phyloP scores from a whole-genome alignment of 2,329 filamentous ascomycete genomes.

The Apiospora pterosperma region DNA sequence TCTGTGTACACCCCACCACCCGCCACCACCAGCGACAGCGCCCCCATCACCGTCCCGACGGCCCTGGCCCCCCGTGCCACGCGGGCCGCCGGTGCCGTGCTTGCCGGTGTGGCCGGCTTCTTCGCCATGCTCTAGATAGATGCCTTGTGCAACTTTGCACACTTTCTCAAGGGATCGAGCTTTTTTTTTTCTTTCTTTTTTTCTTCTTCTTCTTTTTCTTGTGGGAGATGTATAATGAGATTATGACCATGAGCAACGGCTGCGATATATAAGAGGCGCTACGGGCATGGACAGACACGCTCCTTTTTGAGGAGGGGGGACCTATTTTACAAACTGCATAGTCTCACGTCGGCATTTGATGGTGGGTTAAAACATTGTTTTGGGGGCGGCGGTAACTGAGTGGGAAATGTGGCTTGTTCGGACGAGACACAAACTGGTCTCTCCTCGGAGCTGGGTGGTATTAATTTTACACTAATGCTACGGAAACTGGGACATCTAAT shows the following conservation, averaged over 20 bases:
- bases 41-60: slow-evolving; percentile 7
- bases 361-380: neutral
- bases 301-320: neutral
- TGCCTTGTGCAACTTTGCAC: neutral
- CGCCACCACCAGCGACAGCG: slow-evolving; percentile 1
- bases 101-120: slow-evolving; percentile 24
- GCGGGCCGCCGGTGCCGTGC: slow-evolving; percentile 19
- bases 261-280: neutral
- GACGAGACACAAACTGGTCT: neutral
- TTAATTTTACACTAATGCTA: neutral
- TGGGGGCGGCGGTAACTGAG: too few relatives aligned
- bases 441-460: neutral
- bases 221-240: neutral
- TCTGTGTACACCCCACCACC: neutral
- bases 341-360: neutral
- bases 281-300: neutral
- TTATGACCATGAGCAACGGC: neutral
- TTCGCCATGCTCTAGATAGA: slow-evolving; percentile 20
- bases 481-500: neutral
- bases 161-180: neutral
- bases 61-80: slow-evolving; percentile 17
- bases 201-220: neutral
- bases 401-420: neutral
- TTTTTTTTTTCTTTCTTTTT: neutral
- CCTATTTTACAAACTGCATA: neutral